Percentiles rank a stretch among this genome's conserved stretches.
Conservation (phyloP, 495 filamentous ascomycete species). For the Hypoxylon lenormandii region DNA sequence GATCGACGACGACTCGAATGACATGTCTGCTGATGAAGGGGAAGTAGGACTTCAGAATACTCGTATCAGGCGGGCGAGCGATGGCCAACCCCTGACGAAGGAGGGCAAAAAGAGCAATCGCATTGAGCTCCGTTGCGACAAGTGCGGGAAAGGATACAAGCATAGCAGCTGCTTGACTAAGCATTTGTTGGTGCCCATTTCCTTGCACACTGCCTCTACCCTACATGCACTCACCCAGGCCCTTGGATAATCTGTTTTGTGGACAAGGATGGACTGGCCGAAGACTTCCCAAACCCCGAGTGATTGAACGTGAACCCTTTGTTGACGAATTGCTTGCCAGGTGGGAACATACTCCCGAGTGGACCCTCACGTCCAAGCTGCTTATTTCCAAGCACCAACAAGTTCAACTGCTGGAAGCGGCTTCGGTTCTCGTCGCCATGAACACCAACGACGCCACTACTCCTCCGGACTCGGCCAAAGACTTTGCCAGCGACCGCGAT, state of each 20-base stretch:
- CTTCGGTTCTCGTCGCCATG: slow-evolving; percentile 93
- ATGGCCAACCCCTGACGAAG: slow-evolving; percentile 82
- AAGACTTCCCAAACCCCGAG: slow-evolving; percentile 41
- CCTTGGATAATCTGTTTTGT: slow-evolving; percentile 46
- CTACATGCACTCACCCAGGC: slow-evolving; percentile 53
- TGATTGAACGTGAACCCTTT: slow-evolving; percentile 50
- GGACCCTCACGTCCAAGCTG: slow-evolving; percentile 96
- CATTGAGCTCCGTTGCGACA: slow-evolving; percentile 92
- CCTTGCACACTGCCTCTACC: slow-evolving; percentile 56
- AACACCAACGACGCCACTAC: slow-evolving; percentile 70
- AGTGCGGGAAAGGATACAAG: slow-evolving; percentile 99
- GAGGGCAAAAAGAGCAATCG: slow-evolving; percentile 79
- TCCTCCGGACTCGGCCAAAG: slow-evolving; percentile 70
- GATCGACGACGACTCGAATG: slow-evolving; percentile 68
- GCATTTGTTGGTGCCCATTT: slow-evolving; percentile 95
- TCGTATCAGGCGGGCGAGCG: slow-evolving; percentile 83
- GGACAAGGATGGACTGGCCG: slow-evolving; percentile 40
- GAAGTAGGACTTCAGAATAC: slow-evolving; percentile 72
- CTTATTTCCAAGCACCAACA: slow-evolving; percentile 99
- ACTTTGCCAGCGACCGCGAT: slow-evolving; percentile 79
- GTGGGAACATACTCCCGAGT: slow-evolving; percentile 99
- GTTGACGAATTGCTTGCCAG: slow-evolving; percentile 68
- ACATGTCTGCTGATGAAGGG: slow-evolving; percentile 68
- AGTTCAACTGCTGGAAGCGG: slow-evolving; percentile 95
- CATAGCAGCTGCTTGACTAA: slow-evolving; percentile 99